phyloP scores from a whole-genome alignment of 176 grass and related monocot species.

The Musa beccarii region DNA sequence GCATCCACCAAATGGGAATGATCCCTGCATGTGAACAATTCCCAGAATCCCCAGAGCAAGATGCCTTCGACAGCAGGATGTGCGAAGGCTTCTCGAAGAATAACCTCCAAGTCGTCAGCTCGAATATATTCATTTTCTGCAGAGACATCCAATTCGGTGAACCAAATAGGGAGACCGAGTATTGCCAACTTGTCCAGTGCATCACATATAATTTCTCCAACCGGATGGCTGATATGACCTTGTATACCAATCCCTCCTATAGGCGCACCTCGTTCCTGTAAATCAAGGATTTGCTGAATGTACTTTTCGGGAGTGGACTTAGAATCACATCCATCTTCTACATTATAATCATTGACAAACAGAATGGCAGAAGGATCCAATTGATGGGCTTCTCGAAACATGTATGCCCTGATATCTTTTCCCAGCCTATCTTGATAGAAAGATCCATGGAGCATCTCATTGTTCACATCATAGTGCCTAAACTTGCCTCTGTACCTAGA shows the following conservation, averaged over 20 bases:
- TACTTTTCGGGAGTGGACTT: slow-evolving; percentile 81
- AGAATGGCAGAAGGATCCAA: slow-evolving; percentile 77
- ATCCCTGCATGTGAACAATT: slow-evolving; percentile 76
- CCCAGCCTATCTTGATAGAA: slow-evolving; percentile 89
- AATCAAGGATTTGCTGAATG: slow-evolving; percentile 71
- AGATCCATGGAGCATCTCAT: slow-evolving; percentile 97
- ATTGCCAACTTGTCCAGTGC: slow-evolving; percentile 75
- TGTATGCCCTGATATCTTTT: slow-evolving; percentile 82
- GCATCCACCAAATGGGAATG: slow-evolving; percentile 68
- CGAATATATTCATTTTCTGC: slow-evolving; percentile 74
- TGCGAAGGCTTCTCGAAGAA: slow-evolving; percentile 65
- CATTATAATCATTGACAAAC: slow-evolving; percentile 95
- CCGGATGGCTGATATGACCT: slow-evolving; percentile 79
- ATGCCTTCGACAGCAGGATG: slow-evolving; percentile 71
- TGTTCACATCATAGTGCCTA: slow-evolving; percentile 93
- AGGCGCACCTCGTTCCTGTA: slow-evolving; percentile 72
- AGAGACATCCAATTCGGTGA: slow-evolving; percentile 79
- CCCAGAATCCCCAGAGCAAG: slow-evolving; percentile 94
- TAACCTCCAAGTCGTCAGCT: slow-evolving; percentile 90
- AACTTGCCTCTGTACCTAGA: slow-evolving; percentile 82
- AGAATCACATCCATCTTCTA: slow-evolving; percentile 83
- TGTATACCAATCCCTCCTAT: slow-evolving; percentile 89
- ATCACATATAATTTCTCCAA: slow-evolving; percentile 89
- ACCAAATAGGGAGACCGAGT: slow-evolving; percentile 82
- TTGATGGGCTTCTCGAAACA: slow-evolving; percentile 85